Base-by-base conservation (phyloP, 2,329 filamentous ascomycete genomes). In the Chaetomiaceae sp. region DNA sequence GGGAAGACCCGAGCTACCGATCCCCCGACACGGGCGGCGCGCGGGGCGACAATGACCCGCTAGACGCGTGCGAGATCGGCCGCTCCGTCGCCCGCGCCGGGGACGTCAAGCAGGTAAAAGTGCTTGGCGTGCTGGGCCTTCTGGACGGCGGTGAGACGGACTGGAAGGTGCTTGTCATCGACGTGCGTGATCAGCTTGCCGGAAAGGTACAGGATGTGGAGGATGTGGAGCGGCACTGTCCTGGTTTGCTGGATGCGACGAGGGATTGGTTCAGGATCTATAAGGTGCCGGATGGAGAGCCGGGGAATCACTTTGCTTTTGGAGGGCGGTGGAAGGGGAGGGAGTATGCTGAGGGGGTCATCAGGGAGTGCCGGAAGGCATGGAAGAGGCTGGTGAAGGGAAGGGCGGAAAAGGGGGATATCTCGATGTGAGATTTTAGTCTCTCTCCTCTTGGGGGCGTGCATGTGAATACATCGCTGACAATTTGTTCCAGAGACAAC, bases 181-280 rank as follows among this genome's bases (percentile, higher is more conserved):
- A 98, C 67, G 74, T 95, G 67, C 94, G 96, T 72, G 93, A 97
- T 74, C 90, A 91, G 57, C 78, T 97, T 57, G 91, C 93, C 44
- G 73, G 86, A 62, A 95, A 95, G 81, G 83, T 98, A 66, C 88
- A 97, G 74, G 90, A 96, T 68, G 84, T 97, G 52, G 90, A 95
- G 79, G 93, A 98, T 67, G 91, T 98, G 58, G 91, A 97, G 81
- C 83, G 88, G 65, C 89, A 96, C 74, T 82, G 97, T 48, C 93
- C 93, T 49, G 93, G 93, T 60, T 85, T 97, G 52, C 79, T 97
- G 68, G 86, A 91, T 60, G 93, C 93, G 64, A 96, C 90, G 66
- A 97, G 97, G 67, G 93, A 98, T 77, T 97, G 93, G 93, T 98
- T 97, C 87, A 87, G 91, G 71, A 96, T 97, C 80, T 98, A 98